phyloP scores from a whole-genome alignment of 495 filamentous ascomycete species.

The Parathielavia appendiculata region DNA sequence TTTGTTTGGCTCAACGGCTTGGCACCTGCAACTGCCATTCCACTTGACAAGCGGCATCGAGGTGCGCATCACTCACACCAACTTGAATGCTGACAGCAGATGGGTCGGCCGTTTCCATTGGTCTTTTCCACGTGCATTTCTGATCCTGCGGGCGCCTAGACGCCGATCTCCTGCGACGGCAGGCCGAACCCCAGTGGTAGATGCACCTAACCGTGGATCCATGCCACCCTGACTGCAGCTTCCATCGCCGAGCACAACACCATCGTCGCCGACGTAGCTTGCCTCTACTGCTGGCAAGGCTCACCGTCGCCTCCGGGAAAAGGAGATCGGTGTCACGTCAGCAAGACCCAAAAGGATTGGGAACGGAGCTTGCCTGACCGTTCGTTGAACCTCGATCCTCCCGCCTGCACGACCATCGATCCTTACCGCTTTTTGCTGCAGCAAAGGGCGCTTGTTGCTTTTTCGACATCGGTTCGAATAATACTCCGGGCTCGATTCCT shows the following conservation, averaged over 20 bases:
- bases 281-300: no score
- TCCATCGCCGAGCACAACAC: not conserved
- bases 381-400: no score
- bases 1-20: not conserved
- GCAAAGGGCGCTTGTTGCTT: not conserved
- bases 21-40: not conserved
- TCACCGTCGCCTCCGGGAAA: no score
- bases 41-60: conserved; percentile 5
- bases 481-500: not conserved
- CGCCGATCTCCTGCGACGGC: not conserved
- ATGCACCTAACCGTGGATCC: not conserved
- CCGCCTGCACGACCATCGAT: not conserved
- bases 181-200: not conserved
- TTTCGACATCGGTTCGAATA: not conserved
- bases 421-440: not conserved
- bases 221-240: conserved; percentile 1
- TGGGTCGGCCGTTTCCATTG: conserved; percentile 10
- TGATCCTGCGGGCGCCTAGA: conserved; percentile 10
- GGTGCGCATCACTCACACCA: not conserved
- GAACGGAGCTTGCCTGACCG: no score
- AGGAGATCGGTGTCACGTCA: no score
- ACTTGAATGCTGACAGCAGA: not conserved
- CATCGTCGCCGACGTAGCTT: no score
- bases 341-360: no score
- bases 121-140: conserved; percentile 12